These are phyloP conservation scores for Saccharomycopsis fodiens DNA, from an alignment of 805 yeast species.

Conservation along the genomic window DNA sequence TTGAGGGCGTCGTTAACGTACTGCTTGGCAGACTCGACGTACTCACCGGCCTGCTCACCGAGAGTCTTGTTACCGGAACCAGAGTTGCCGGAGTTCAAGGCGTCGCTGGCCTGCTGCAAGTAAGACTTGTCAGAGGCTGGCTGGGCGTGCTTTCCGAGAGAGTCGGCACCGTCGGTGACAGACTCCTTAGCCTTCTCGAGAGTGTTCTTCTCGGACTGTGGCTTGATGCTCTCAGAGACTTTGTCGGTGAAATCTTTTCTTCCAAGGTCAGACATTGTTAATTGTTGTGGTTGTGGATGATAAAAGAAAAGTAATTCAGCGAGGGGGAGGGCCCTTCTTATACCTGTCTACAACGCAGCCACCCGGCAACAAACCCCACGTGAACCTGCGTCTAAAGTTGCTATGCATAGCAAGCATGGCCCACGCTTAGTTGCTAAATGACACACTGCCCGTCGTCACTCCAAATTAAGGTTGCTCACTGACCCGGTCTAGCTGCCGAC, in stretches of 20 bases:
- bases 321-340: not conserved
- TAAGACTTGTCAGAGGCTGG: conserved; percentile 65
- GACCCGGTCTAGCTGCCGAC: not conserved
- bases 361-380: not conserved
- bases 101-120: conserved; percentile 49
- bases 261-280: conserved; percentile 32
- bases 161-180: conserved; percentile 59
- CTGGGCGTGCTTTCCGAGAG: conserved; percentile 47
- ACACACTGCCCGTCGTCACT: not conserved
- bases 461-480: not conserved
- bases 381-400: not conserved
- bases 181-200: conserved; percentile 64
- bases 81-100: conserved; percentile 37
- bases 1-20: not conserved
- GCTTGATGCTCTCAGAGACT: conserved; percentile 57
- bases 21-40: not conserved
- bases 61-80: conserved; percentile 47
- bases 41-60: conserved; percentile 41
- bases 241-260: conserved; percentile 75
- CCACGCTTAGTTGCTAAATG: not conserved
- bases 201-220: conserved; percentile 60
- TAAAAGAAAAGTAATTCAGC: not conserved
- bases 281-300: not conserved
- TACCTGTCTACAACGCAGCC: not conserved
- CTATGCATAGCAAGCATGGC: not conserved